Evolutionary conservation across 1,284 basidiomycete species (phyloP), one percentile per base, ranked within the genome.

Genomic region (Heterobasidion parviporum): DNA sequence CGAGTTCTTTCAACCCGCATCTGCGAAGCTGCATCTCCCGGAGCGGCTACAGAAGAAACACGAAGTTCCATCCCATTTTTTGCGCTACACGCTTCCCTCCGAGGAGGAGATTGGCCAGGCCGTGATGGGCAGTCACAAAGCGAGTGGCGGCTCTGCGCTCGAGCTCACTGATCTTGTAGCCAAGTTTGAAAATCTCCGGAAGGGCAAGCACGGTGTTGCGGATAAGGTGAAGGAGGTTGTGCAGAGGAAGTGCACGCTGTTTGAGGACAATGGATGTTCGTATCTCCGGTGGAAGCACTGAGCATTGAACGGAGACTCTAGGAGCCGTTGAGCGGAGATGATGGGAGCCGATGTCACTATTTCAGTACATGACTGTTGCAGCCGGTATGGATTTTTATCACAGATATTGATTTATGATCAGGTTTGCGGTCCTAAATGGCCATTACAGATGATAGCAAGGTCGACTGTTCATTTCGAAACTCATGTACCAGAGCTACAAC

Each of bases 191-290:
- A 57, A 61, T 8, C 58, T 71, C 67, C 79, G 62, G 61, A 70
- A 61, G 38, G 77, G 80, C 38, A 94, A 93, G 71, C 66, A 77
- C 55, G 92, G 92, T 33, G 79, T 89, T 4, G 74, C 70, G 62
- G 84, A 85, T 63, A 94, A 94, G 71, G 73, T 93, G 20, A 55
- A 78, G 33, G 92, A 94, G 63, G 82, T 93, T 52, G 75, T 85
- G 10, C 65, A 72, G 55, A 81, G 92, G 60, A 77, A 72, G 62
- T 88, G 86, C 64, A 71, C 75, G 16, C 26, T 26, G 26, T 67
- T 82, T 60, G 81, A 83, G 63, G 62, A 64, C 59, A 81, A 83
- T 62, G 63, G 64, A 59, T 72, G 73, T 49, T 79, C 81, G 43
- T 81, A 79, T 76, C 70, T 89, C 55, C 75, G 76, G 64, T 83